Percentiles rank a stretch among this genome's conserved stretches.
These are phyloP conservation scores for Penicillium sp. DNA, from an alignment of 2,329 filamentous ascomycete genomes.

Conservation along the genomic window DNA sequence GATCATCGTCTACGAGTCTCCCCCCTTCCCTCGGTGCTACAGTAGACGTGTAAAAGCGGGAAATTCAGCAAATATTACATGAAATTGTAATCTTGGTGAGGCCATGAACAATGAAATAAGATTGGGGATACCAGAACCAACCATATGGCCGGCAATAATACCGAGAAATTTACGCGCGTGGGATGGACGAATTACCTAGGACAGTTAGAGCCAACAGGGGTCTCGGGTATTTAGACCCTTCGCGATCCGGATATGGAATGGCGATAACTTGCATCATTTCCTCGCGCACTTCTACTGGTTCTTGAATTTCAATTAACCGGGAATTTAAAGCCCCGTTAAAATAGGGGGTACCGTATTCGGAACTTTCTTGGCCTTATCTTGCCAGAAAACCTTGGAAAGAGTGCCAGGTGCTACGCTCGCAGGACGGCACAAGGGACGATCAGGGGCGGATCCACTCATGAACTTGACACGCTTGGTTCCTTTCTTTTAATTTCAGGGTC, in stretches of 20 bases:
- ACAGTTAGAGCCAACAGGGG: not conserved
- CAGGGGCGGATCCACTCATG: constrained; percentile 15
- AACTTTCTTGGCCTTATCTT: not conserved
- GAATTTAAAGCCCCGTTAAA: not conserved
- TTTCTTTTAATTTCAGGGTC: constrained; percentile 13
- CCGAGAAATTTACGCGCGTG: not conserved
- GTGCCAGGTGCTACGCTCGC: not conserved
- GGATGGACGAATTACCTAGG: not conserved
- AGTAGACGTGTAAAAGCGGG: not conserved
- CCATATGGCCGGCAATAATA: not conserved
- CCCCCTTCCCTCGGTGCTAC: not conserved
- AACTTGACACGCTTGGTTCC: constrained; percentile 1
- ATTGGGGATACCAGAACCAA: not conserved
- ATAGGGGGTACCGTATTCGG: not conserved
- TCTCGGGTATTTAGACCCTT: not conserved
- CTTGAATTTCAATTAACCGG: not conserved
- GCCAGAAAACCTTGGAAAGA: too few relatives aligned
- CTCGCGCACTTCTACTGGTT: not conserved
- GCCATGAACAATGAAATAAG: not conserved
- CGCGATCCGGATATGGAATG: constrained; percentile 1
- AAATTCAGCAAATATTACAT: not conserved
- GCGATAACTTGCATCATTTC: constrained; percentile 12
- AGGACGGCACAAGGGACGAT: constrained; percentile 6
- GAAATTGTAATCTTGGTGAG: not conserved
- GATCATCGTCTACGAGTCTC: not conserved